Evolutionary conservation across 768 basidiomycete species (phyloP).

Genomic region (Lepiota brunneoincarnata): DNA sequence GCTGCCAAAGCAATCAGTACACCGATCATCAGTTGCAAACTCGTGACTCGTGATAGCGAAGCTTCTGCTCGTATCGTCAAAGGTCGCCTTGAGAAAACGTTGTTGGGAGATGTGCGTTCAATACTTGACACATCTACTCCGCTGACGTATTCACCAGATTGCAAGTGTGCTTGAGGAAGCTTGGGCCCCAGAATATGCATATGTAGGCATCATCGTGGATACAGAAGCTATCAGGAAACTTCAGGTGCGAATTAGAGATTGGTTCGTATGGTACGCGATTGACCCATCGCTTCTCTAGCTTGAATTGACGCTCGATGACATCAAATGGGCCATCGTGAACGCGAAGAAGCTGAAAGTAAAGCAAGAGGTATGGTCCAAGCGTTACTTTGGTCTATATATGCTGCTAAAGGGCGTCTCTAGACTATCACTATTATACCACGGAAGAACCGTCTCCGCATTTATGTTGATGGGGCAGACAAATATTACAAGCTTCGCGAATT

Average conservation of each 20-base stretch:
- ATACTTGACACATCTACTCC: not conserved
- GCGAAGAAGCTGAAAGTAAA: conserved; percentile 92
- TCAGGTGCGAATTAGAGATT: conserved; percentile 49
- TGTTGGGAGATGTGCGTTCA: conserved; percentile 80
- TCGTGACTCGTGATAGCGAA: conserved; percentile 83
- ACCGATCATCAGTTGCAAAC: conserved; percentile 95
- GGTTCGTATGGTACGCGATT: not conserved
- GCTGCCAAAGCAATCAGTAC: conserved; percentile 97
- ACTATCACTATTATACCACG: conserved; percentile 75
- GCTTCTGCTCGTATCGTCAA: conserved; percentile 98
- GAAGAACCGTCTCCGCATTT: conserved; percentile 74
- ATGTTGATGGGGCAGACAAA: conserved; percentile 75
- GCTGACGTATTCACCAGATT: conserved; percentile 47
- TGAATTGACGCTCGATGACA: conserved; percentile 88
- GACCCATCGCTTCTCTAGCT: conserved; percentile 47
- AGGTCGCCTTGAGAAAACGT: conserved; percentile 91
- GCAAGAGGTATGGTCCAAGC: conserved; percentile 53
- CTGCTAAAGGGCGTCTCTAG: conserved; percentile 31
- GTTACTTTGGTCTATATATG: not conserved
- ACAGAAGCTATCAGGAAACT: conserved; percentile 83
- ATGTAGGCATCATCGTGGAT: conserved; percentile 91
- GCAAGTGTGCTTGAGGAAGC: conserved; percentile 93
- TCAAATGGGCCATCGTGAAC: conserved; percentile 87
- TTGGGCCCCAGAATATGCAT: conserved; percentile 91
- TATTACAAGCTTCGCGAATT: conserved; percentile 83